Percentiles rank a stretch among this genome's conserved stretches.
Conservation (phyloP, 768 basidiomycete genomes). For the Amanita subjunquillea region DNA sequence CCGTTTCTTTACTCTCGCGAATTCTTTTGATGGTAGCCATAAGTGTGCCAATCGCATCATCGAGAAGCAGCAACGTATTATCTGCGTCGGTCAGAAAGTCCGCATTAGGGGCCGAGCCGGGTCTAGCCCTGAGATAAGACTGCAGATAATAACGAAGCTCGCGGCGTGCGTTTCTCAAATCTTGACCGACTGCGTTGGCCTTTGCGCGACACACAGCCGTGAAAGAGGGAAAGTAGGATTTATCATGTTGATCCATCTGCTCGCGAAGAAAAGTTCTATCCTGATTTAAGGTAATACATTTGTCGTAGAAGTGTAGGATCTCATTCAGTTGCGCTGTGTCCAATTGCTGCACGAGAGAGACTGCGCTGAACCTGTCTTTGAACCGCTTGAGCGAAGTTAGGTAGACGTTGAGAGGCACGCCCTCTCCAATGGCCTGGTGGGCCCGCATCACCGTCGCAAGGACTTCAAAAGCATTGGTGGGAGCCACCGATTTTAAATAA, state of each 20-base stretch:
- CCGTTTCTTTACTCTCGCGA: background rate
- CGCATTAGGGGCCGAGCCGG: background rate
- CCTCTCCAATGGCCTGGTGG: constrained; percentile 6
- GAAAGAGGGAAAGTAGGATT: background rate
- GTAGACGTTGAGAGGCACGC: constrained; percentile 9
- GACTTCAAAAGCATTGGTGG: constrained; percentile 8
- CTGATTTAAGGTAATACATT: constrained; percentile 2
- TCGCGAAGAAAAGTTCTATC: background rate
- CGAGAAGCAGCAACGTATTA: background rate
- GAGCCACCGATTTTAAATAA: background rate
- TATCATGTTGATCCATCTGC: background rate
- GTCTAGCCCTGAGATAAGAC: background rate
- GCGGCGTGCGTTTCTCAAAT: no score
- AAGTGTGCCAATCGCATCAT: background rate
- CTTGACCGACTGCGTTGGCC: no score
- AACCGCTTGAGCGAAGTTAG: constrained; percentile 9
- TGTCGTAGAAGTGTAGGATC: constrained; percentile 1
- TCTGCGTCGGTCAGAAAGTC: background rate
- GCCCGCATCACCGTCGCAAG: constrained; percentile 8
- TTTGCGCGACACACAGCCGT: background rate
- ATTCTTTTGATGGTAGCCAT: background rate
- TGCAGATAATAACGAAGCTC: background rate
- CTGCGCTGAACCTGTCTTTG: constrained; percentile 2
- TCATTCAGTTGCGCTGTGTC: constrained; percentile 1
- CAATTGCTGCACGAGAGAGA: constrained; percentile 3